Conservation (phyloP, 176 grass and related monocot species). For the Phoenix roebelenii region DNA sequence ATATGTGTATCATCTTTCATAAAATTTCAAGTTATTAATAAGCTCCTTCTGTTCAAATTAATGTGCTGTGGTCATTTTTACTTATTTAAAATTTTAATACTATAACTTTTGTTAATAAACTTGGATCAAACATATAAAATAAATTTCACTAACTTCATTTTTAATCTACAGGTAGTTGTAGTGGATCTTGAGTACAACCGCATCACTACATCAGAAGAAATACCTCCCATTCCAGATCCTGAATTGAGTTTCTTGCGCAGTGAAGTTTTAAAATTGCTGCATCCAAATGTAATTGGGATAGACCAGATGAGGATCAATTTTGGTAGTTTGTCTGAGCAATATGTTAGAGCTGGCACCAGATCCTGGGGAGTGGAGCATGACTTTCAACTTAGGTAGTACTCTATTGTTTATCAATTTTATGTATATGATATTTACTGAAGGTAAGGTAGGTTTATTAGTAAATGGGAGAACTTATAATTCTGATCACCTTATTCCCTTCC, state of each 20-base stretch:
- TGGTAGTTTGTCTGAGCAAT: slow-evolving; percentile 65
- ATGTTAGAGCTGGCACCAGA: slow-evolving; percentile 47
- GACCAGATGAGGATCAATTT: slow-evolving; percentile 92
- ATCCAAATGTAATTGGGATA: slow-evolving; percentile 91
- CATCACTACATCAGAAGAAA: slow-evolving; percentile 86
- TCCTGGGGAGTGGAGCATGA: slow-evolving; percentile 85
- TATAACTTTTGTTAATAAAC: no score
- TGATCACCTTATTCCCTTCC: no score
- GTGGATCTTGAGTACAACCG: slow-evolving; percentile 96
- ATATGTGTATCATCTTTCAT: no score
- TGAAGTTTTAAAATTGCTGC: slow-evolving; percentile 92
- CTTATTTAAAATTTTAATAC: no score
- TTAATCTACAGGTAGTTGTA: slow-evolving; percentile 72
- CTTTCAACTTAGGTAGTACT: slow-evolving; percentile 88
- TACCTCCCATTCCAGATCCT: slow-evolving; percentile 79
- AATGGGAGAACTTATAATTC: no score
- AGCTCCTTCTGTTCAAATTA: no score
- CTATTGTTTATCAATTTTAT: slow-evolving; percentile 10
- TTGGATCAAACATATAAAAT: no score
- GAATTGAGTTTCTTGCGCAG: slow-evolving; percentile 76
- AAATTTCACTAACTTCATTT: background rate
- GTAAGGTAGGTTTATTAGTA: no score
- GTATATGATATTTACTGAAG: slow-evolving; percentile 7
- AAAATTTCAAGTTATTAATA: no score
- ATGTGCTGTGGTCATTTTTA: no score